Percentiles rank a stretch among this genome's conserved stretches.
Conservation (phyloP, 129 eudicot species). For the Saussurea involucrata region DNA sequence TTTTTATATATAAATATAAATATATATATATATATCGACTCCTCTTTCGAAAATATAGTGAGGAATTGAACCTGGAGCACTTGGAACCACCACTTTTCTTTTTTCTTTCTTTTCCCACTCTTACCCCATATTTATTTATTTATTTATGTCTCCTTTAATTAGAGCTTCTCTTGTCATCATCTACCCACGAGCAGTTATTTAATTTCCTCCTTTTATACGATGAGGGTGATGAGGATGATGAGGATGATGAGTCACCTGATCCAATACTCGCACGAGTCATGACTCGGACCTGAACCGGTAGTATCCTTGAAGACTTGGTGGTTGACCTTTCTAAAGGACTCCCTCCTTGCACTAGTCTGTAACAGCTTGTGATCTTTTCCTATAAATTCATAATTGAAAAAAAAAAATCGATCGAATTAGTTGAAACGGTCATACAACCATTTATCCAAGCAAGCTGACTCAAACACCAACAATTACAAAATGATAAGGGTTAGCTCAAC, state of each 20-base stretch:
- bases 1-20: not conserved
- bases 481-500: no score
- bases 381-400: slow-evolving; percentile 24
- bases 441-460: no score
- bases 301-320: slow-evolving; percentile 39
- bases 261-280: slow-evolving; percentile 40
- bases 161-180: slow-evolving; percentile 64
- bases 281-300: slow-evolving; percentile 61
- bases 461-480: no score
- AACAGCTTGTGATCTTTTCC: slow-evolving; percentile 70
- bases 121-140: slow-evolving; percentile 17
- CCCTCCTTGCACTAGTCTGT: slow-evolving; percentile 45
- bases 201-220: slow-evolving; percentile 72
- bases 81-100: slow-evolving; percentile 27
- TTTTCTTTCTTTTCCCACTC: not conserved
- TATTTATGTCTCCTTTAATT: slow-evolving; percentile 27
- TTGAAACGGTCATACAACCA: no score
- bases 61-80: slow-evolving; percentile 39
- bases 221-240: slow-evolving; percentile 50
- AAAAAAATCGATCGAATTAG: no score
- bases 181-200: slow-evolving; percentile 57
- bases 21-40: slow-evolving; percentile 33
- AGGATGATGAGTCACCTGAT: slow-evolving; percentile 53
- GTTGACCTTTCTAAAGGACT: slow-evolving; percentile 22
- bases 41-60: slow-evolving; percentile 46